Evolutionary conservation across 2,329 filamentous ascomycete genomes (phyloP).

Genomic region (Passalora sequoiae): DNA sequence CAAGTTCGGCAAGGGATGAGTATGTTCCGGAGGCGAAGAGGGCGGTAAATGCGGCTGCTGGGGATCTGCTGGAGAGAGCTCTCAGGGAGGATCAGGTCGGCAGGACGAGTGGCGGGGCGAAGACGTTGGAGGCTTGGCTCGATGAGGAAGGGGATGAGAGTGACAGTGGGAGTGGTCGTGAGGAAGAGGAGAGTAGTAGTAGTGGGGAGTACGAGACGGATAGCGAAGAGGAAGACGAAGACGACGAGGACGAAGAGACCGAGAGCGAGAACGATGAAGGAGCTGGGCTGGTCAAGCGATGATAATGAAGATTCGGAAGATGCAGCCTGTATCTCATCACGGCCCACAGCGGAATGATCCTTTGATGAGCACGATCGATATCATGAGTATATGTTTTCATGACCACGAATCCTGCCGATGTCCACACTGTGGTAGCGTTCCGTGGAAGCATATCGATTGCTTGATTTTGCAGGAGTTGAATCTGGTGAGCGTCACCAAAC

Average conservation of each 20-base stretch:
- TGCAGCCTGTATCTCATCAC: too few relatives aligned
- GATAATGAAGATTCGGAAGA: too few relatives aligned
- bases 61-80: constrained; percentile 59
- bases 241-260: constrained; percentile 27
- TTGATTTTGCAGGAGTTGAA: too few relatives aligned
- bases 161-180: constrained; percentile 35
- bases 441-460: too few relatives aligned
- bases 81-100: constrained; percentile 38
- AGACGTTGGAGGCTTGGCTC: constrained; percentile 90
- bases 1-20: constrained; percentile 25
- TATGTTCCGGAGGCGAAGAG: constrained; percentile 35
- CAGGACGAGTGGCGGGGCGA: constrained; percentile 54
- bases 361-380: too few relatives aligned
- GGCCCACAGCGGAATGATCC: too few relatives aligned
- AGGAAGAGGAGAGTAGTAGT: constrained; percentile 43
- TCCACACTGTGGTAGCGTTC: too few relatives aligned
- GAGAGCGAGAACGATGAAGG: neutral
- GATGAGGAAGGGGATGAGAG: constrained; percentile 59
- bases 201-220: constrained; percentile 49
- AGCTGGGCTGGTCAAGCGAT: neutral
- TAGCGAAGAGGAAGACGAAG: constrained; percentile 38
- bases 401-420: too few relatives aligned
- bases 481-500: too few relatives aligned
- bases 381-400: too few relatives aligned
- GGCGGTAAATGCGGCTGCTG: constrained; percentile 48